Base-by-base conservation (phyloP, 169 alveolate genomes). In the Babesia caballi region DNA sequence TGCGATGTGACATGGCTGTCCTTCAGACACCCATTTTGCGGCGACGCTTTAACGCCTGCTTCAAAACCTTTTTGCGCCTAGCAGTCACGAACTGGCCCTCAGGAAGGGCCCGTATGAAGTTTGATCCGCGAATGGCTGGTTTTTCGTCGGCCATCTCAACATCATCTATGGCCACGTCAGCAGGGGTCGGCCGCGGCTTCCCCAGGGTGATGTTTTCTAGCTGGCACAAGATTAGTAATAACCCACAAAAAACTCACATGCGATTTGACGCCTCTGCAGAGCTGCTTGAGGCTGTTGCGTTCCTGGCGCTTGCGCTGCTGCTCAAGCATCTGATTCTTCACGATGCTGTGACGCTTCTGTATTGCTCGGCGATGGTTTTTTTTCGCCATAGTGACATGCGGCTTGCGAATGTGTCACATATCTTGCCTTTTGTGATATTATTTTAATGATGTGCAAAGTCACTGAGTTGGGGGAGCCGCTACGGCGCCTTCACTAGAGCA, bases 41-140 rank as follows among this genome's bases (percentile, higher is more conserved):
- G 17, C 32, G 36, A 25, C 85, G 71, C 51, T 77, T 77, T 25
- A 77, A 41, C 7, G 80, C 53, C 51, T 60, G 56, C 42, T 77
- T 65, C 28, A 77, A 28, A 7, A 77, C 72, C 49, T 68, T 77
- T 15, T 77, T 77, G 52, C 65, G 78, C 33, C 85, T n/a, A 4
- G 85, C 85, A 19, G 78, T 66, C 30, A 77, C n/a, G 15, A 54
- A 21, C 40, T 67, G 47, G 19, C 66, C 58, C 19, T 41, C 49
- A 19, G 33, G 54, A 5, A 66, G 36, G 12, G 23, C 66, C n/a
- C 85, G 15, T 4, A 60, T 15, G 60, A 77, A 66, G 60, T 77
- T 66, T 15, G 28, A 32, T 5, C 85, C 88, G 3, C 65, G 36
- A 17, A 30, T 25, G 27, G 19, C 51, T 23, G 38, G 32, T 23